phyloP scores from a whole-genome alignment of 1,284 basidiomycete species.

The Amylostereum chailletii region DNA sequence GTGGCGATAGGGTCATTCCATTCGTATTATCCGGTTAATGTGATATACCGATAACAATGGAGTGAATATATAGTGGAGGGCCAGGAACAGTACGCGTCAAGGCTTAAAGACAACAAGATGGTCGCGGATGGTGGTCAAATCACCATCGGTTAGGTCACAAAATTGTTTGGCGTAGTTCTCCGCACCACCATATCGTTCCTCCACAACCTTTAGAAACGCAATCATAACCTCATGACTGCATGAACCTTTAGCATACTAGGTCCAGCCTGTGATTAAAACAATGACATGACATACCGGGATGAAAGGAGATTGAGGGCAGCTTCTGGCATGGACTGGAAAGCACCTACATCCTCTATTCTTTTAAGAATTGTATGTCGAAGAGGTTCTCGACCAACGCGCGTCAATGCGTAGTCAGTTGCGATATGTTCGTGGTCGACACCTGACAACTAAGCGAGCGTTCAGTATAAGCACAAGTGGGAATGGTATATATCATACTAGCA shows the following conservation, averaged over 20 bases:
- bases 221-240: constrained; percentile 62
- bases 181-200: constrained; percentile 58
- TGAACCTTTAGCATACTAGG: neutral
- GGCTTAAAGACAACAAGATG: constrained; percentile 38
- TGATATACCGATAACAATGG: neutral
- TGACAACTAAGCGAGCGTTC: constrained; percentile 39
- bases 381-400: constrained; percentile 68
- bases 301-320: constrained; percentile 73
- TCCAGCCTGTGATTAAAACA: neutral
- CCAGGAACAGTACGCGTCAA: constrained; percentile 1
- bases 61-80: neutral
- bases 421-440: constrained; percentile 57
- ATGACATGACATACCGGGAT: constrained; percentile 43
- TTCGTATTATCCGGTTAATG: neutral
- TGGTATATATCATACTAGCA: constrained; percentile 38
- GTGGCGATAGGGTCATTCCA: no score
- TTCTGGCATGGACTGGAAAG: constrained; percentile 62
- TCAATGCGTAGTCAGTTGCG: constrained; percentile 67
- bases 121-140: constrained; percentile 48
- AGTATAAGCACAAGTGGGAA: neutral
- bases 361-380: constrained; percentile 58
- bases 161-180: constrained; percentile 51
- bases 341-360: constrained; percentile 55
- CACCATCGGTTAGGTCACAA: constrained; percentile 46
- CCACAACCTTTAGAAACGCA: constrained; percentile 51